A percentile compares a stretch with the other conserved stretches of the same genome.
These are phyloP conservation scores for Backusella psychrophila DNA, from an alignment of 192 early-diverging fungal genomes.

Conservation along the genomic window DNA sequence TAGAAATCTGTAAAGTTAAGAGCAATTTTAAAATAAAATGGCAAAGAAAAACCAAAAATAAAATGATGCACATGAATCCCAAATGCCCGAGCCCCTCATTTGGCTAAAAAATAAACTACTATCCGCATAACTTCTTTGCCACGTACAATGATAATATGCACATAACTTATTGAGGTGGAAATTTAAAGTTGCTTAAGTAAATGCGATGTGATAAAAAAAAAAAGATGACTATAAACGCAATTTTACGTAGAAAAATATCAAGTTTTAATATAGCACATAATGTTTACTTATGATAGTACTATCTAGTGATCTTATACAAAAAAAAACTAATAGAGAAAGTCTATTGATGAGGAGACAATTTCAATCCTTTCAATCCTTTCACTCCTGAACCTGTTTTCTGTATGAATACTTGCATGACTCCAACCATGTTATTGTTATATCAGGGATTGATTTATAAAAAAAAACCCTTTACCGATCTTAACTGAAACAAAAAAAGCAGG, in stretches of 20 bases:
- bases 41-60: not conserved
- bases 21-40: not conserved
- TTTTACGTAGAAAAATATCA: not conserved
- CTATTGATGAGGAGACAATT: not conserved
- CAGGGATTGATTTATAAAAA: not conserved
- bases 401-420: not conserved
- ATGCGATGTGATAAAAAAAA: not conserved
- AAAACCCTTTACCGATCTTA: not conserved
- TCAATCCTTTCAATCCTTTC: too few species aligned
- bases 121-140: not conserved
- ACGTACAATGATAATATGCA: not conserved
- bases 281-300: too few species aligned
- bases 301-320: not conserved
- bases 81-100: not conserved
- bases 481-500: not conserved
- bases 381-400: constrained; percentile 2
- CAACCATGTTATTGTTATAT: not conserved
- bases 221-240: not conserved
- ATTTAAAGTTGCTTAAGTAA: not conserved
- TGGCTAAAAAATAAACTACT: not conserved
- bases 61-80: not conserved
- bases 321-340: not conserved
- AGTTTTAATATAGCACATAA: too few species aligned
- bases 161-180: not conserved
- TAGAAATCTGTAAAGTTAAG: not conserved